phyloP scores from a whole-genome alignment of 495 filamentous ascomycete species.

The Tetracladium marchalianum region DNA sequence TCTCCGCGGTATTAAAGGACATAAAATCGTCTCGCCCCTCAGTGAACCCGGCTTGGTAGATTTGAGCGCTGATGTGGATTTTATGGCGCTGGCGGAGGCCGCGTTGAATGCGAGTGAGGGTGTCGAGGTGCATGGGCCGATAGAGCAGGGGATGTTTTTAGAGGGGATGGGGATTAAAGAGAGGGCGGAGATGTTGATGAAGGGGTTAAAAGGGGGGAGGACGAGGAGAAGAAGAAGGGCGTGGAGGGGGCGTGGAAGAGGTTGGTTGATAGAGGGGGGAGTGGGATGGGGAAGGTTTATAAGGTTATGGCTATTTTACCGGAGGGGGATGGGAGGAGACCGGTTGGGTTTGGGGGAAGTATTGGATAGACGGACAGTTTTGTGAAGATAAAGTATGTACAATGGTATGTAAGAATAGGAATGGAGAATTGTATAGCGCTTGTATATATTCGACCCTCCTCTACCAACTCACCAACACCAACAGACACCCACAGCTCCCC shows the following conservation, averaged over 20 bases:
- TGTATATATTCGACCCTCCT: too few relatives aligned
- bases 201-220: constrained; percentile 28
- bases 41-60: constrained; percentile 70
- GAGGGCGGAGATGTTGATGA: constrained; percentile 58
- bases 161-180: constrained; percentile 69
- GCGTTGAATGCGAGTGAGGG: constrained; percentile 62
- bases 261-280: constrained; percentile 64
- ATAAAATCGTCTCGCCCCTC: constrained; percentile 68
- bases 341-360: constrained; percentile 87
- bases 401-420: too few relatives aligned
- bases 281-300: constrained; percentile 89
- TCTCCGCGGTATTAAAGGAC: constrained; percentile 72
- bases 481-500: too few relatives aligned
- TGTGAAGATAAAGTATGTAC: too few relatives aligned
- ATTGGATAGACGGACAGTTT: constrained; percentile 29
- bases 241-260: constrained; percentile 69
- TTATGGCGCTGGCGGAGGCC: constrained; percentile 70
- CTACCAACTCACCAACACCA: too few relatives aligned
- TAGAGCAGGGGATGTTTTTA: constrained; percentile 77
- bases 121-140: constrained; percentile 87
- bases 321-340: constrained; percentile 62
- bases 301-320: constrained; percentile 89
- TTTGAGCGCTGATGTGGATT: constrained; percentile 86
- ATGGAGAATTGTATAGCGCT: too few relatives aligned
- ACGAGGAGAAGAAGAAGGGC: constrained; percentile 43